These are phyloP conservation scores for Cicer bijugum DNA, from an alignment of 306 rosid genomes.

Conservation along the genomic window DNA sequence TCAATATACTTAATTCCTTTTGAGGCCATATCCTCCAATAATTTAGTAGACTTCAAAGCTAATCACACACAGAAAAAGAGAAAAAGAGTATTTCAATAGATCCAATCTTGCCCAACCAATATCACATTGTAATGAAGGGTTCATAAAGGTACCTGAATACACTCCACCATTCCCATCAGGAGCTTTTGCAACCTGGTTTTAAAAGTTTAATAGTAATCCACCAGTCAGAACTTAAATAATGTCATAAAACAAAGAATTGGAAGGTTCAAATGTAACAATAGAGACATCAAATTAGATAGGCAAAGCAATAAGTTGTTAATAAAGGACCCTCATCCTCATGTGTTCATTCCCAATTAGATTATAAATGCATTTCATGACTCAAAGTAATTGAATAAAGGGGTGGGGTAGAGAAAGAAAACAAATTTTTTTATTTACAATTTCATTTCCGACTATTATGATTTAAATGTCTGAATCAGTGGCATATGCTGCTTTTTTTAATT, in stretches of 20 bases:
- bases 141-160: conserved; percentile 67
- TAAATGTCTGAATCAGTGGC: not conserved
- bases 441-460: conserved; percentile 3
- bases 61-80: conserved; percentile 43
- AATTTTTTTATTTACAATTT: not conserved
- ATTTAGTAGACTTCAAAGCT: conserved; percentile 76
- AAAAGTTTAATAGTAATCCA: conserved; percentile 49
- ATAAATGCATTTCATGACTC: conserved; percentile 2
- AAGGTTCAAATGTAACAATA: conserved; percentile 17
- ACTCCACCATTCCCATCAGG: conserved; percentile 99
- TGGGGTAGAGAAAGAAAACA: conserved; percentile 1
- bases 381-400: conserved; percentile 5
- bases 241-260: conserved; percentile 39
- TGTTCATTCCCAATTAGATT: conserved; percentile 28
- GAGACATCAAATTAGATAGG: conserved; percentile 30
- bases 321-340: conserved; percentile 16
- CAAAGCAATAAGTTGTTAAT: conserved; percentile 13
- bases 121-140: conserved; percentile 19
- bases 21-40: conserved; percentile 91
- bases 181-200: conserved; percentile 90
- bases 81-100: not conserved
- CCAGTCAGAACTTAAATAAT: conserved; percentile 34
- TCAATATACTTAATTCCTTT: conserved; percentile 90
- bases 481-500: not conserved
- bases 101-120: conserved; percentile 35